Evolutionary conservation across 305 asterid species (phyloP), one percentile per base, ranked within the genome.

Genomic region (Fraxinus ornus): DNA sequence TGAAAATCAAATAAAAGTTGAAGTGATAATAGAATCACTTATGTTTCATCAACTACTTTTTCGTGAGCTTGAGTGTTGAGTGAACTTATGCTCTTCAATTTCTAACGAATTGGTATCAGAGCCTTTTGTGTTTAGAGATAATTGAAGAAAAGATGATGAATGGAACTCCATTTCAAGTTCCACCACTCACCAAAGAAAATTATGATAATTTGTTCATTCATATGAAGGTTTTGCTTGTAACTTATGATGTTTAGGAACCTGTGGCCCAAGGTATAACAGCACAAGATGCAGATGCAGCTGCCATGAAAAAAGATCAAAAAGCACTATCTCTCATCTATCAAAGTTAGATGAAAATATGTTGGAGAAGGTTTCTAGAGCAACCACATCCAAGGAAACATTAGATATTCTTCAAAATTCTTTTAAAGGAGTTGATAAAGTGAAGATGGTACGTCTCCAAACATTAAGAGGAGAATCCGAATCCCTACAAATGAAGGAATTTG

Each of bases 261-360:
- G 36, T 22, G 5, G 79, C 8, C 2, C 22, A 75, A 17, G 79
- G 33, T 6, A 7, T 41, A 1, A 62, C 7, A 19, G 9, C 57
- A 5, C 0, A 36, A 36, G 41, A 36, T 36, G 60, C 44, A 1
- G 64, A 75, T 39, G 32, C 0, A 19, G 13, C 3, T 2, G 1
- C n/a, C 2, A 0, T 64, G 32, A 75, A 75, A 15, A 41, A 41
- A 13, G 79, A 41, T 39, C 64, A 21, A 75, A 10, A 1, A 30
- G 64, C 7, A 5, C 0, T 37, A 4, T 8, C 35, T 19, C 39
- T 75, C 36, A 73, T 73, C 47, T 36, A 73, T 73, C 77, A 19
- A 73, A 6, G 77, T 35, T n/a, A 36, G 49, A 75, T 75, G 79
- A 75, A 7, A 13, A 32, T 0, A 75, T 75, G 79, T 75, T 75